Percentiles rank a stretch among this genome's conserved stretches.
Evolutionary conservation across 345 rosid species (phyloP).

Genomic region (Pelargonium nanum): DNA sequence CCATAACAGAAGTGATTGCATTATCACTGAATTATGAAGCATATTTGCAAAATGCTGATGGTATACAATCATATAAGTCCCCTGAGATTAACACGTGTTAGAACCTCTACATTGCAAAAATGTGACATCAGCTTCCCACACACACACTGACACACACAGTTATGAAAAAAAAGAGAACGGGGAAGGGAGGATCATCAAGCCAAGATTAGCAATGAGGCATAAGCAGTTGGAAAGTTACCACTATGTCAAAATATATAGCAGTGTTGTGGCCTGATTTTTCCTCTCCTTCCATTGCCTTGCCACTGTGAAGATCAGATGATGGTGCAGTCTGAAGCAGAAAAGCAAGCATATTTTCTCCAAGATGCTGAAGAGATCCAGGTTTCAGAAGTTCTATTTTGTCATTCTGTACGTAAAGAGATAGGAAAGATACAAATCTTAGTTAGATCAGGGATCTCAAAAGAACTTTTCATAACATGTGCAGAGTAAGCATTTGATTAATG

Average conservation of each 20-base stretch:
- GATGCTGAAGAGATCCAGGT: constrained; percentile 94
- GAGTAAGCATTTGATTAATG: not conserved
- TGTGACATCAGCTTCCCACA: too few species aligned
- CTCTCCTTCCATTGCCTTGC: constrained; percentile 22
- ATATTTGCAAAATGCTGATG: constrained; percentile 53
- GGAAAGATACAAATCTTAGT: constrained; percentile 2
- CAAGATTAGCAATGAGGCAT: constrained; percentile 8
- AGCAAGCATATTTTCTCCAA: constrained; percentile 93
- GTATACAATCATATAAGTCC: constrained; percentile 69
- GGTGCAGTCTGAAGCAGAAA: constrained; percentile 65
- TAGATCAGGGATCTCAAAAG: not conserved
- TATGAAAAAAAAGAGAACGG: constrained; percentile 3
- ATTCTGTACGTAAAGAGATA: constrained; percentile 40
- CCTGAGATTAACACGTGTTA: constrained; percentile 38
- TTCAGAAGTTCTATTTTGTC: constrained; percentile 81
- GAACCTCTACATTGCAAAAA: constrained; percentile 10
- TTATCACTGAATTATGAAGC: constrained; percentile 66
- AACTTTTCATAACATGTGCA: not conserved
- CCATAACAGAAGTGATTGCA: constrained; percentile 87
- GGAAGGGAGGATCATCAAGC: constrained; percentile 3
- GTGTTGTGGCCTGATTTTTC: constrained; percentile 26
- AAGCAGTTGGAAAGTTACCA: constrained; percentile 41
- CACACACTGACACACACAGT: not conserved
- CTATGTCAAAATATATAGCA: constrained; percentile 65
- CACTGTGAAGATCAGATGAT: constrained; percentile 43